Evolutionary conservation across 441 rosid species (phyloP), one percentile per base, ranked within the genome.

Genomic region (Viola pubescens): DNA sequence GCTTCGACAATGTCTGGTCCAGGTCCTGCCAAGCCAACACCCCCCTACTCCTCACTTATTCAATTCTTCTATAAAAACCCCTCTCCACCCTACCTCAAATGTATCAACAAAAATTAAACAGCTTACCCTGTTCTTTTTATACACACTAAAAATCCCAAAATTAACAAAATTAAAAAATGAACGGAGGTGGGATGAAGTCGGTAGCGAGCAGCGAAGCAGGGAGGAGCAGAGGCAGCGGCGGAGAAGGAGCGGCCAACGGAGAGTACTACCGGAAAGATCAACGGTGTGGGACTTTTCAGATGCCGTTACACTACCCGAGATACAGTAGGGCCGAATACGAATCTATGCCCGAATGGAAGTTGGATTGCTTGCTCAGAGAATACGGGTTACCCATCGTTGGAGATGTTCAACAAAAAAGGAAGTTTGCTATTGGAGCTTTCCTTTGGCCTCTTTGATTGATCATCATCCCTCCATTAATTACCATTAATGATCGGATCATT

Each of bases 341-440:
- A 65, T 70, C 54, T 56, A 79, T 85, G 86, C 86, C 83, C 0
- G 88, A 79, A 68, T 79, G 86, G 91, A 75, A 67, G 59, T 56
- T 85, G 4, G 84, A 85, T 39, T 73, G 84, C 59, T 62, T 85
- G 70, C 70, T 82, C 34, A 77, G 66, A 11, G 72, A 77, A 55
- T 85, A 82, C 16, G 88, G 88, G 1, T 47, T 85, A 42, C 78
- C 86, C 1, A 62, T 66, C 41, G 12, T 38, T 8, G 86, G 91
- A 54, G 86, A 80, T 65, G 73, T 74, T 61, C 3, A 69, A 19
- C 77, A 80, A 39, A 85, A 80, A 77, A 75, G 86, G 59, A 71
- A 60, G 50, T 82, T 80, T 34, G 88, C 84, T 54, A 82, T 82
- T 79, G 91, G 82, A 54, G 84, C 88, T 40, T 82, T 85, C 63